Evolutionary conservation across 257 asterid genomes (phyloP).

Genomic region (Buddleja alternifolia): DNA sequence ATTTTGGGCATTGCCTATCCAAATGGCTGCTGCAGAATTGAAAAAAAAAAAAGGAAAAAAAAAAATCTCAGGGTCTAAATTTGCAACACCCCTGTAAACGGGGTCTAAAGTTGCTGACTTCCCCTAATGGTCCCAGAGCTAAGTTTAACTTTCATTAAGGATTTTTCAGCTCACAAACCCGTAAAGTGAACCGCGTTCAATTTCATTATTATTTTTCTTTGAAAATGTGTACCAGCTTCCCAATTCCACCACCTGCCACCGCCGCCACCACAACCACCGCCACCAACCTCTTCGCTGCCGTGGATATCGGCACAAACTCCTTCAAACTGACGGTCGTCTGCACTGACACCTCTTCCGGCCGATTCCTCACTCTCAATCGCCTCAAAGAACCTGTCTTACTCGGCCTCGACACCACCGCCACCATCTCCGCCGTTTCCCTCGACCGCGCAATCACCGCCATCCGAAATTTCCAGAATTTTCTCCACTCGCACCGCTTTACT

Average conservation of each 20-base stretch:
- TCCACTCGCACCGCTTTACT: constrained; percentile 44
- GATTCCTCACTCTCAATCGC: constrained; percentile 62
- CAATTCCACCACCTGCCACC: constrained; percentile 29
- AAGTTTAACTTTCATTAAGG: no score
- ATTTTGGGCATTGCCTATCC: no score
- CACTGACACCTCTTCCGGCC: constrained; percentile 57
- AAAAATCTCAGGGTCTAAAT: no score
- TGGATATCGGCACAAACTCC: constrained; percentile 81
- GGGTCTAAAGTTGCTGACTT: no score
- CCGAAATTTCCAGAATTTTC: constrained; percentile 44
- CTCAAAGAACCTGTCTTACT: constrained; percentile 68
- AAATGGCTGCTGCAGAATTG: no score
- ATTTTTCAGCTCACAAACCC: no score
- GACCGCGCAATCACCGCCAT: constrained; percentile 60
- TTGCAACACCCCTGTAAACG: no score
- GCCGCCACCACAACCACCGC: constrained; percentile 11
- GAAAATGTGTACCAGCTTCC: constrained; percentile 29
- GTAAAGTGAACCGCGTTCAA: no score
- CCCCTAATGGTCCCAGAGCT: no score
- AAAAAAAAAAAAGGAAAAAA: no score
- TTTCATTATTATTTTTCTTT: no score
- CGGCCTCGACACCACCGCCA: constrained; percentile 61
- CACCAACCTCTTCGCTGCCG: constrained; percentile 61
- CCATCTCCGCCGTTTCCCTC: constrained; percentile 53
- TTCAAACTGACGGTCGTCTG: constrained; percentile 66